Base-by-base conservation (phyloP, 768 basidiomycete genomes). In the Mycena polygramma region DNA sequence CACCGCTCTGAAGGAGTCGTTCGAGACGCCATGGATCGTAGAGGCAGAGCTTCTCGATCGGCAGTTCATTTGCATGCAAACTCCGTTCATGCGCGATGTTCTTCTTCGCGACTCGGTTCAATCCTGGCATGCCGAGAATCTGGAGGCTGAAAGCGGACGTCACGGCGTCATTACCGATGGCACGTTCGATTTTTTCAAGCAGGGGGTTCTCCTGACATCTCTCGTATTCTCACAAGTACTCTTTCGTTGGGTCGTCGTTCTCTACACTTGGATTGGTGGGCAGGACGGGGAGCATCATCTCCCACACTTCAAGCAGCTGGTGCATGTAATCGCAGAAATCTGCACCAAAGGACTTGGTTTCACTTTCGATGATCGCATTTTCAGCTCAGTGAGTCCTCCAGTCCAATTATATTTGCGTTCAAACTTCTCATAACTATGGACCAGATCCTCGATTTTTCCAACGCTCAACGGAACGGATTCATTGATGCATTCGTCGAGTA, bases 381-480 rank as follows among this genome's bases (percentile, higher is more conserved):
- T 57, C 37, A 58, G 54, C 35, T 45, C 43, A 24, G 65, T 49
- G 41, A 39, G 57, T 17, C 41, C 37, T 13, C 10, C 14, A n/a
- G n/a, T 57, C n/a, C 22, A 30, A 26, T 9, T 35, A 26, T n/a
- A 46, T 45, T 11, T n/a, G 52, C 49, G 30, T 30, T 37, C 15
- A 57, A 30, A 20, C 20, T 24, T n/a, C 7, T 17, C 36, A 17
- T n/a, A n/a, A n/a, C n/a, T n/a, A n/a, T n/a, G n/a, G n/a, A n/a
- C n/a, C 9, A 67, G 66, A 60, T 67, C 14, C 57, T 60, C 37
- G 58, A 67, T 30, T 67, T 67, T 57, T 67, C 66, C 10, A 60
- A 58, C 11, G 66, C 57, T 4, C 66, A 67, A 37, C 35, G 66
- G 0, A 67, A 67, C 20, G 57, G 48, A n/a, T 59, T 59, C 15